phyloP scores from a whole-genome alignment of 2,329 filamentous ascomycete genomes.

The Xylariales sp. region DNA sequence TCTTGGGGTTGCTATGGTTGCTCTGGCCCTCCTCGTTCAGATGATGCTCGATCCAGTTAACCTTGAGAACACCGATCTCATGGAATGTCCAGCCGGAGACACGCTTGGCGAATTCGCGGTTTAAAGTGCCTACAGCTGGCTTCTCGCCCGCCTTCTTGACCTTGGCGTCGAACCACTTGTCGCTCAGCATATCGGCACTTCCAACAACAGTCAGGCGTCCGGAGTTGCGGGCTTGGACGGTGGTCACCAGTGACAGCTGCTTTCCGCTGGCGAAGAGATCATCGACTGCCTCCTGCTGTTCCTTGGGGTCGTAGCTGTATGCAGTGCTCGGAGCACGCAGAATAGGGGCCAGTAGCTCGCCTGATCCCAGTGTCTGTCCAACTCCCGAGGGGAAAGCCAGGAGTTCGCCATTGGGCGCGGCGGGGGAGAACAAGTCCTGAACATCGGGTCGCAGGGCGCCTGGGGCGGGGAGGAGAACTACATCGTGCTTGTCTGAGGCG shows the following conservation, averaged over 20 bases:
- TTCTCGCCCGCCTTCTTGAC: constrained; percentile 57
- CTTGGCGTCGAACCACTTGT: constrained; percentile 82
- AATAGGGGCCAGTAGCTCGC: constrained; percentile 74
- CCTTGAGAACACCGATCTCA: constrained; percentile 83
- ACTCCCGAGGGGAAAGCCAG: constrained; percentile 79
- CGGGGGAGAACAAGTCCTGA: constrained; percentile 71
- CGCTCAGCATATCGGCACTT: constrained; percentile 78
- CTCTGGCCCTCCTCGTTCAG: constrained; percentile 49
- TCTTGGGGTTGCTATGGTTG: constrained; percentile 69
- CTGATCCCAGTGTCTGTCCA: constrained; percentile 75
- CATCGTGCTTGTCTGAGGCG: constrained; percentile 79
- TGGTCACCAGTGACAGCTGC: constrained; percentile 80
- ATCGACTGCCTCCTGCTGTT: constrained; percentile 67
- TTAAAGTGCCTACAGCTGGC: constrained; percentile 60
- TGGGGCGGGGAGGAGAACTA: constrained; percentile 72
- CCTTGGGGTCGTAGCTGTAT: constrained; percentile 92
- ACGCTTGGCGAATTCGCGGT: constrained; percentile 79
- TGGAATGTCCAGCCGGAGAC: constrained; percentile 95
- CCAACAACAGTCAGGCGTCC: constrained; percentile 84
- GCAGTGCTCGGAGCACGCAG: constrained; percentile 78
- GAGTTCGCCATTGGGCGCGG: constrained; percentile 46
- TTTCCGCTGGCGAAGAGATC: constrained; percentile 80
- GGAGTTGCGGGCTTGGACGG: constrained; percentile 87
- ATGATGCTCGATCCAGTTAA: constrained; percentile 78
- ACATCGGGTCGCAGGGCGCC: constrained; percentile 60